These are phyloP conservation scores for Tetrapisispora phaffii DNA, from an alignment of 805 yeast species.

Conservation along the genomic window DNA sequence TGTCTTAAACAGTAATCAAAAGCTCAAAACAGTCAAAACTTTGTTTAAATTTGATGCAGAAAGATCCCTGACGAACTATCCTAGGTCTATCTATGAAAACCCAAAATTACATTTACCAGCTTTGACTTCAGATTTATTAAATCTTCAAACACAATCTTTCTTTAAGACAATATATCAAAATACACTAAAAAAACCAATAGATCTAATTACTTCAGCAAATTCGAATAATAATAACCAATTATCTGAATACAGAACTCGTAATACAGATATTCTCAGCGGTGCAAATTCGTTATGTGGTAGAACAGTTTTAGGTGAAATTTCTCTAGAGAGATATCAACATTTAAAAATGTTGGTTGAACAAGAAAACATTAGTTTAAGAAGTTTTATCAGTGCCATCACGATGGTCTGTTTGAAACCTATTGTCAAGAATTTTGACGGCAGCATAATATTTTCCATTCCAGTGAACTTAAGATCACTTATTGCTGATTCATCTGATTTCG, in stretches of 20 bases:
- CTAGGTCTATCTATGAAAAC: constrained; percentile 22
- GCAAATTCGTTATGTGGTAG: constrained; percentile 20
- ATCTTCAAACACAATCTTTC: constrained; percentile 22
- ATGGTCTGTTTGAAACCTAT: constrained; percentile 23
- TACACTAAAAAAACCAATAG: constrained; percentile 21
- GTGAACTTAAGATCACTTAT: constrained; percentile 16
- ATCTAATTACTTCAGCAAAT: constrained; percentile 9
- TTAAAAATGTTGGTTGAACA: constrained; percentile 1
- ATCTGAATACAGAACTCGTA: constrained; percentile 6
- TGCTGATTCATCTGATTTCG: constrained; percentile 10
- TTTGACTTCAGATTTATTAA: constrained; percentile 15
- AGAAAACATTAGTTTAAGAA: constrained; percentile 17
- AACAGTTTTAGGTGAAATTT: constrained; percentile 9
- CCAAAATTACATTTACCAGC: constrained; percentile 21
- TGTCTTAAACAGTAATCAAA: background rate
- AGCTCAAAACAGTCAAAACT: background rate
- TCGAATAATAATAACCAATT: background rate
- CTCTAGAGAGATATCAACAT: background rate
- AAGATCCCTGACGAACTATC: constrained; percentile 4
- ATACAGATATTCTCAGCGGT: constrained; percentile 8
- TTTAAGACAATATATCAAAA: constrained; percentile 18
- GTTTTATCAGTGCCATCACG: constrained; percentile 21
- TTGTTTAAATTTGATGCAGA: background rate
- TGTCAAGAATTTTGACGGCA: constrained; percentile 12
- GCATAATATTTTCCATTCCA: constrained; percentile 18